Evolutionary conservation across 768 basidiomycete species (phyloP), one percentile per base, ranked within the genome.

Genomic region (Tricholomella constricta): DNA sequence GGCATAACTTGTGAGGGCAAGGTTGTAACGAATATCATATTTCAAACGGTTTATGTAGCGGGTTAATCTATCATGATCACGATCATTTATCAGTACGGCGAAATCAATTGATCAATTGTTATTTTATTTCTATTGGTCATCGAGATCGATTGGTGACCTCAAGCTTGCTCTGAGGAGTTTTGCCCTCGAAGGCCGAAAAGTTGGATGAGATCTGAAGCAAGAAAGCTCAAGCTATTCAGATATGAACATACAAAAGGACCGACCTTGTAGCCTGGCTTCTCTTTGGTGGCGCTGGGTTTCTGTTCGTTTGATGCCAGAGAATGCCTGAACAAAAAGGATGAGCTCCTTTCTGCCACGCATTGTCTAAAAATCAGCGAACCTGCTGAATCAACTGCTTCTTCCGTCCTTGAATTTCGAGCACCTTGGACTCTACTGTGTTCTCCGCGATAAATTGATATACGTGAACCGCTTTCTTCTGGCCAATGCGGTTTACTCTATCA

Each of bases 391-490:
- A 67, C 27, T 71, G 73, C 71, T 92, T 93, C 73, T 94, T 94
- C 63, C 80, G 80, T 53, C 90, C 88, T 66, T 95, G 93, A 54
- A 94, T 95, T 22, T 90, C 91, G 38, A 95, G 76, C 37, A 85
- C 92, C 69, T 90, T 93, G 11, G 89, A 80, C 68, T 95, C 93
- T 1, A 94, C 86, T 0, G 93, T 95, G 60, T 93, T 79, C 60
- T 94, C 92, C 0, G 93, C 91, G 49, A 95, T 92, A 43, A 95
- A 72, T 61, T 94, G 93, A 63, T 93, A 94, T 17, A 94, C 91
- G 57, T 88, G 85, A 27, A 95, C 91, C 1, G 80, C 74, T 65
- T 87, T 92, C 57, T 70, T 89, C 67, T 95, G 93, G 12, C 93
- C 93, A 56, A 93, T 91, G 45, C 89, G 82, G 61, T 91, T 91